phyloP scores from a whole-genome alignment of 805 yeast genomes.

The Starmerella bombicola region DNA sequence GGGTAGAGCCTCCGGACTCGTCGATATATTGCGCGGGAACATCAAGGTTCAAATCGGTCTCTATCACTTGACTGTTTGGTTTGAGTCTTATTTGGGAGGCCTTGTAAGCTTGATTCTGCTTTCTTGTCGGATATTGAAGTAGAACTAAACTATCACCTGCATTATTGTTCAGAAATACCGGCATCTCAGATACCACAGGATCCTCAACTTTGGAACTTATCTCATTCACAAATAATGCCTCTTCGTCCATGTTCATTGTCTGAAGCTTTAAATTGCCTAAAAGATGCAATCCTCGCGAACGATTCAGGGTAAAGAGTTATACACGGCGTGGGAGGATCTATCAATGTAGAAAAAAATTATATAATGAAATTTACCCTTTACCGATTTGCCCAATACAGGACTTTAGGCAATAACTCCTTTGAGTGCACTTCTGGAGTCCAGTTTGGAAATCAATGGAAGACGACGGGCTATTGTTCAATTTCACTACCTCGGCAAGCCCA shows the following conservation, averaged over 20 bases:
- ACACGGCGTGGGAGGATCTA: too few species aligned
- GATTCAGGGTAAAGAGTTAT: too few species aligned
- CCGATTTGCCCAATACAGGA: too few species aligned
- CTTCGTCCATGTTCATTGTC: conserved; percentile 32
- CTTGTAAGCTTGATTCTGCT: background rate
- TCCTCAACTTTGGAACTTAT: conserved; percentile 32
- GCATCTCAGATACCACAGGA: conserved; percentile 49
- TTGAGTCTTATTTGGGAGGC: conserved; percentile 39
- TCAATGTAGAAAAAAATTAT: conserved; percentile 15
- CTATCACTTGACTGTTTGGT: conserved; percentile 49
- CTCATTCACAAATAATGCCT: conserved; percentile 18
- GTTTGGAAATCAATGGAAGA: conserved; percentile 26
- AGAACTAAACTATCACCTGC: conserved; percentile 31
- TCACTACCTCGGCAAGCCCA: conserved; percentile 37
- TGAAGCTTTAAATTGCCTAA: too few species aligned
- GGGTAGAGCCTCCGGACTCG: conserved; percentile 19
- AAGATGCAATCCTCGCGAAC: too few species aligned
- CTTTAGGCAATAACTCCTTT: too few species aligned
- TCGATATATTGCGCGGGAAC: conserved; percentile 53
- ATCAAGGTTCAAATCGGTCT: conserved; percentile 64
- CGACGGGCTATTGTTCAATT: conserved; percentile 67
- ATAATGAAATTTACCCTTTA: conserved; percentile 2
- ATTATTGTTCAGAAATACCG: conserved; percentile 36
- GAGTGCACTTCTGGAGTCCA: too few species aligned
- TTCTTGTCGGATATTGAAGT: conserved; percentile 51